Conservation (phyloP, 2,329 filamentous ascomycete genomes). For the Apiospora phragmitis region DNA sequence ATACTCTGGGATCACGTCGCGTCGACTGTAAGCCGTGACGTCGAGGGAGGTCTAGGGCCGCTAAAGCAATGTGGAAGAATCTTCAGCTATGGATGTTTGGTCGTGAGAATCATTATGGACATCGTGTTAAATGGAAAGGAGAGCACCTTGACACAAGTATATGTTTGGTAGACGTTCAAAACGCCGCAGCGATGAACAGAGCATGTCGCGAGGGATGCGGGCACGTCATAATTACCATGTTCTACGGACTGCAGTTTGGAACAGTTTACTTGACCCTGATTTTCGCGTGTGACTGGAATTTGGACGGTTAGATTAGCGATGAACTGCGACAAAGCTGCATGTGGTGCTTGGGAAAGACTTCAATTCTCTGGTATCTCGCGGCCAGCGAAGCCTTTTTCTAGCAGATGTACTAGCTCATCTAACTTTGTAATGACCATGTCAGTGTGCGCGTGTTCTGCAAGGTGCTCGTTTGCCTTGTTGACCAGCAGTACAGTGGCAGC, state of each 20-base stretch:
- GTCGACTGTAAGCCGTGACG: background rate
- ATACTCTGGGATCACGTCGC: background rate
- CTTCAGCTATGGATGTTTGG: background rate
- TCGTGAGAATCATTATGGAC: background rate
- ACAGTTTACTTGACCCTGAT: background rate
- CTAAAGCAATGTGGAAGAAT: background rate
- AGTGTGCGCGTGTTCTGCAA: slow-evolving; percentile 73
- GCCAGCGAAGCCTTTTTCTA: slow-evolving; percentile 75
- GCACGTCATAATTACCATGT: background rate
- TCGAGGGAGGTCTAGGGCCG: background rate
- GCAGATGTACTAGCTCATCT: slow-evolving; percentile 73
- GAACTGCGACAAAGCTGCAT: background rate
- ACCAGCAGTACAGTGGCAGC: slow-evolving; percentile 87
- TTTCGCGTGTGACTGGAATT: background rate
- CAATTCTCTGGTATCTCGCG: slow-evolving; percentile 22
- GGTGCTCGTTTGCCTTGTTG: slow-evolving; percentile 74
- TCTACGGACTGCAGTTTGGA: background rate
- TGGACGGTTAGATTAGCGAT: background rate
- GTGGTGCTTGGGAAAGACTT: background rate
- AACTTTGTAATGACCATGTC: slow-evolving; percentile 71
- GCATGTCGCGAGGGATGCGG: background rate
- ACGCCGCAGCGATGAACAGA: background rate
- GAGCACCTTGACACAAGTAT: background rate
- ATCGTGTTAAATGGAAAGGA: background rate
- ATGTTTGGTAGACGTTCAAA: background rate